A percentile compares a stretch with the other conserved stretches of the same genome.
Conservation (phyloP, 192 early-diverging fungal species). For the Geranomyces michiganensis region DNA sequence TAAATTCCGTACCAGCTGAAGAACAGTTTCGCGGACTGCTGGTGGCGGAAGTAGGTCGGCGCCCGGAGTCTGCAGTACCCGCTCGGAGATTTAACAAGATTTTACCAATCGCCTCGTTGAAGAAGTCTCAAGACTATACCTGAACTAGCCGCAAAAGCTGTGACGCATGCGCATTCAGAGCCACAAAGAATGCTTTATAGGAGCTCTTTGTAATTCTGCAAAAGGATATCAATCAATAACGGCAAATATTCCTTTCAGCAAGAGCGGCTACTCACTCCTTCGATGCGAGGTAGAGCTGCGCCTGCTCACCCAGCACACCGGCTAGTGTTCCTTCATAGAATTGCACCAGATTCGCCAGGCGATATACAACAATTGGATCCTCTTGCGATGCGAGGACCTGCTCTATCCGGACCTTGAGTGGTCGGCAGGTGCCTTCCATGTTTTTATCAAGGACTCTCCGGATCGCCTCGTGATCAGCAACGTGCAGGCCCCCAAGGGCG, state of each 20-base stretch:
- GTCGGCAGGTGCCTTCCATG: slow-evolving; percentile 72
- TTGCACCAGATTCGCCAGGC: slow-evolving; percentile 71
- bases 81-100: too few relatives aligned
- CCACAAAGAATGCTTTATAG: slow-evolving; percentile 61
- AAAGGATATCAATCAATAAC: neutral
- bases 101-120: too few relatives aligned
- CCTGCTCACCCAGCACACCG: slow-evolving; percentile 57
- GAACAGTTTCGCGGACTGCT: slow-evolving; percentile 66
- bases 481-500: slow-evolving; percentile 2
- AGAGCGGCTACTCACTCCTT: slow-evolving; percentile 50
- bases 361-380: slow-evolving; percentile 67
- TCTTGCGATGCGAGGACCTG: slow-evolving; percentile 72
- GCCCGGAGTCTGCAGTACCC: slow-evolving; percentile 55
- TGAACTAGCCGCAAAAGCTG: slow-evolving; percentile 50
- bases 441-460: slow-evolving; percentile 66
- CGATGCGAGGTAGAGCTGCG: slow-evolving; percentile 56
- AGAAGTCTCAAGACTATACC: slow-evolving; percentile 44
- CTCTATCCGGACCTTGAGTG: slow-evolving; percentile 76
- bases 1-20: slow-evolving; percentile 62
- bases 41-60: slow-evolving; percentile 64
- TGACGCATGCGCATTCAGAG: slow-evolving; percentile 53
- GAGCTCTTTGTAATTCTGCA: slow-evolving; percentile 57
- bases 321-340: slow-evolving; percentile 75
- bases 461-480: slow-evolving; percentile 47
- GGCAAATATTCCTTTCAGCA: neutral